A percentile compares a stretch with the other conserved stretches of the same genome.
Conservation (phyloP, 225 moss, liverwort and hornwort species). For the Ulota crispa region DNA sequence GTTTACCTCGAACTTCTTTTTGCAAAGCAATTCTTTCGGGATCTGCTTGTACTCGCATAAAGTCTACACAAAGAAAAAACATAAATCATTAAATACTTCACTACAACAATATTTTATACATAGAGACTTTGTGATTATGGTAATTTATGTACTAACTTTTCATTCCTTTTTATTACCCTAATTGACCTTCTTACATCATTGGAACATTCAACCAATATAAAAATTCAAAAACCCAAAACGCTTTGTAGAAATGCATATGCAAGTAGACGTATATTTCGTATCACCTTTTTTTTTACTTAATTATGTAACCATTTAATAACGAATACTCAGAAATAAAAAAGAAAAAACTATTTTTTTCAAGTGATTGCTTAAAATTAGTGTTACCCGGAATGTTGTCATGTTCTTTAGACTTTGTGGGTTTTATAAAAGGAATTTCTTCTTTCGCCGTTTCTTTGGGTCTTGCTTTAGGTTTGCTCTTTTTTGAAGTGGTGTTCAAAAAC, state of each 20-base stretch:
- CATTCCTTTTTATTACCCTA: too few species aligned
- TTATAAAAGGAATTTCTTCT: conserved; percentile 60
- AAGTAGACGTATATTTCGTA: rapidly evolving
- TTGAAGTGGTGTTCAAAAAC: conserved; percentile 51
- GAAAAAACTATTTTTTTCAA: too few species aligned
- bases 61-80: neutral
- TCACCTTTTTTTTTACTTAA: neutral
- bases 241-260: rapidly evolving
- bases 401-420: conserved; percentile 25
- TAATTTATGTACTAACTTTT: neutral
- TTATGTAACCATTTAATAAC: rapidly evolving
- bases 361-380: neutral
- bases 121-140: neutral
- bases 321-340: rapidly evolving
- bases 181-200: too few species aligned
- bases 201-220: neutral
- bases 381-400: conserved; percentile 38
- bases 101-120: too few species aligned
- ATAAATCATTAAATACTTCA: neutral
- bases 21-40: conserved; percentile 24
- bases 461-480: conserved; percentile 15
- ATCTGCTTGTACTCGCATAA: conserved; percentile 33
- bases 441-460: neutral
- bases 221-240: neutral
- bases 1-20: conserved; percentile 40